Evolutionary conservation across 257 asterid genomes (phyloP).

Genomic region (Solanum lycopersicoides): DNA sequence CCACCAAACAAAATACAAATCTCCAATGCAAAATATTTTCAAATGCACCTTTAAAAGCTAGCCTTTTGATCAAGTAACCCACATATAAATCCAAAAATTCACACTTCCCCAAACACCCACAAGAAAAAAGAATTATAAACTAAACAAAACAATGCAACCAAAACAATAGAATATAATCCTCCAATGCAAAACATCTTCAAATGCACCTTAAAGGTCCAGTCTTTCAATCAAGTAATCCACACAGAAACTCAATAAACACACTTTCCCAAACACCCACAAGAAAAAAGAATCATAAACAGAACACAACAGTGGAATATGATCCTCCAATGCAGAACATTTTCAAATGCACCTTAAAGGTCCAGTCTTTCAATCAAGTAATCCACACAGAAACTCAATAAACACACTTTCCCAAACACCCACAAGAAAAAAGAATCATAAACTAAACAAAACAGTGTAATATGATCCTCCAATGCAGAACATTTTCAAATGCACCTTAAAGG

Average conservation of each 20-base stretch:
- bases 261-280: neutral
- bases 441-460: neutral
- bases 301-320: neutral
- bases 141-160: neutral
- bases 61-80: neutral
- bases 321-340: neutral
- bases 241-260: neutral
- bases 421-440: neutral
- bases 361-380: neutral
- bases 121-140: neutral
- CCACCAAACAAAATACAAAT: neutral
- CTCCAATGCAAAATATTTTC: neutral
- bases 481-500: neutral
- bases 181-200: neutral
- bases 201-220: neutral
- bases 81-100: neutral
- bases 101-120: neutral
- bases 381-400: neutral
- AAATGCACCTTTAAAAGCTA: neutral
- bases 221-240: neutral
- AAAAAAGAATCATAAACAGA: neutral
- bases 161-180: neutral
- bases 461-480: neutral
- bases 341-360: neutral
- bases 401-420: neutral